Evolutionary conservation across 768 basidiomycete genomes (phyloP).

Genomic region (Tulasnella sp.): DNA sequence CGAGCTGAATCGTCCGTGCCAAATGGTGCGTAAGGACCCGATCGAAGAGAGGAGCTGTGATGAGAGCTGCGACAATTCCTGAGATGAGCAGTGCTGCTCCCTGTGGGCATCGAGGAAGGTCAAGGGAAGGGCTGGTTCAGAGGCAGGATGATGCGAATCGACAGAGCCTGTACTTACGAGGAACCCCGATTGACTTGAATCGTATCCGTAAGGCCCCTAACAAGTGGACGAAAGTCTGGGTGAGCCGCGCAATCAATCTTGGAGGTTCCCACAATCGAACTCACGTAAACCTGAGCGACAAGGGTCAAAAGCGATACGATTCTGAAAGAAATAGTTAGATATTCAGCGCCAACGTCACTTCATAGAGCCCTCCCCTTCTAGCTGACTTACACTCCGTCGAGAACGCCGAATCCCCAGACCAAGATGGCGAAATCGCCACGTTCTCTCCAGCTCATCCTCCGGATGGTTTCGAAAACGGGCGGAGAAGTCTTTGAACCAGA

Average conservation of each 20-base stretch:
- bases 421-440: slow-evolving; percentile 67
- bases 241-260: neutral
- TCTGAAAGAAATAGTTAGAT: slow-evolving; percentile 38
- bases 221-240: neutral
- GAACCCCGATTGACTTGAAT: slow-evolving; percentile 58
- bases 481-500: slow-evolving; percentile 33
- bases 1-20: slow-evolving; percentile 54
- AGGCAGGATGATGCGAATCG: neutral
- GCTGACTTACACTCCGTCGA: slow-evolving; percentile 54
- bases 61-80: slow-evolving; percentile 64
- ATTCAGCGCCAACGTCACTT: neutral
- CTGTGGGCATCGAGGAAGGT: slow-evolving; percentile 59
- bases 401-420: slow-evolving; percentile 55
- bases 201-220: slow-evolving; percentile 74
- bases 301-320: slow-evolving; percentile 63
- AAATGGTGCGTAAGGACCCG: slow-evolving; percentile 77
- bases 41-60: slow-evolving; percentile 73
- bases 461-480: slow-evolving; percentile 31
- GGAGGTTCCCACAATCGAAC: slow-evolving; percentile 29
- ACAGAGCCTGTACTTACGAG: slow-evolving; percentile 51
- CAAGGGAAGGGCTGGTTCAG: neutral
- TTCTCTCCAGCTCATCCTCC: slow-evolving; percentile 58
- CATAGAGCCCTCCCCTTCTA: neutral
- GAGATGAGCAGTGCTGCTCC: slow-evolving; percentile 37
- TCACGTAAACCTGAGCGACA: slow-evolving; percentile 63